Evolutionary conservation across 139 green algal genomes (phyloP), one percentile per base, ranked within the genome.

Genomic region (Chlorella ohadii): DNA sequence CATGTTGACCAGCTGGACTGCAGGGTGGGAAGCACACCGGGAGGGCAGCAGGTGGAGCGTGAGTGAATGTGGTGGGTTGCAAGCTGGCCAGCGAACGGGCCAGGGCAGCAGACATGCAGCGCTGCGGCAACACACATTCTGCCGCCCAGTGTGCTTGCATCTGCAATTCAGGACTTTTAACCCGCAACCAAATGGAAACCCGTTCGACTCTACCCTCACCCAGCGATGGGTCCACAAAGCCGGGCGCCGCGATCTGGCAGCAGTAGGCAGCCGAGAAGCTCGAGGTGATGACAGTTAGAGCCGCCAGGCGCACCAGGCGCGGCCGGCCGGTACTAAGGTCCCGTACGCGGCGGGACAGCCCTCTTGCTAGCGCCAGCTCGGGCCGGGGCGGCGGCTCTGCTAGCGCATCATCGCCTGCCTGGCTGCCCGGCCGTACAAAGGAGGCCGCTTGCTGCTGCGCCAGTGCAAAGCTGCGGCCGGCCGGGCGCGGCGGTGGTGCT

Each of bases 1-100:
- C 57, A 82, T 72, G 34, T 72, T 56, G 19, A 57, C 57, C 16
- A 82, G 36, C 36, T 82, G 76, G 36, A 82, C 76, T 81, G 75
- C 75, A 72, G 70, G 39, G 67, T 23, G 67, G 34, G 34, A 15
- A 31, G 36, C 7, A 51, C 44, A 9, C 7, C 44, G 44, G 9
- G 7, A 9, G 44, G 7, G 44, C 44, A 51, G 44, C 44, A 51
- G 7, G 9, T 6, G 44, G 44, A 51, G 44, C 44, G 9, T 51
- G 44, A n/a, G n/a, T n/a, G n/a, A n/a, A n/a, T n/a, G n/a, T n/a
- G n/a, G n/a, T n/a, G n/a, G n/a, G n/a, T n/a, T n/a, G n/a, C n/a
- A n/a, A n/a, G n/a, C n/a, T n/a, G n/a, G n/a, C n/a, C n/a, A n/a
- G n/a, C n/a, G n/a, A n/a, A n/a, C n/a, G n/a, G n/a, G n/a, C n/a